phyloP scores from a whole-genome alignment of 257 asterid genomes.

The Sherardia arvensis region DNA sequence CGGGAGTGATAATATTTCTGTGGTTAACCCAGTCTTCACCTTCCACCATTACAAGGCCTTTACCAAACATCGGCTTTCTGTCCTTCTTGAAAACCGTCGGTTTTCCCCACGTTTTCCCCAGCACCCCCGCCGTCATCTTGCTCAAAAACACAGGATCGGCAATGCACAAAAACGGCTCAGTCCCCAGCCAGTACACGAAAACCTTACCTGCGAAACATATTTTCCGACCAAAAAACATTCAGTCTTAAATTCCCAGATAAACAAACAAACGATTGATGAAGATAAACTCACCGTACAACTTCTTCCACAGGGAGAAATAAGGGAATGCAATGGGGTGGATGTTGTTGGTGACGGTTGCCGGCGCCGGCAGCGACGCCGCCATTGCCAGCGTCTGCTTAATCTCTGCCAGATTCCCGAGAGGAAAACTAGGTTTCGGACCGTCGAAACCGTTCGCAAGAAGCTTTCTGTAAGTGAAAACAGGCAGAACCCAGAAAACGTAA shows the following conservation, averaged over 20 bases:
- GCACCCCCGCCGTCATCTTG: constrained; percentile 48
- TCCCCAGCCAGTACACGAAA: constrained; percentile 71
- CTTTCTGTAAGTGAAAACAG: constrained; percentile 31
- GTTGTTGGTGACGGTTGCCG: constrained; percentile 19
- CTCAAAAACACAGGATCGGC: constrained; percentile 75
- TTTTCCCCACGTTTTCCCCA: constrained; percentile 83
- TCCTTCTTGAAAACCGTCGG: constrained; percentile 71
- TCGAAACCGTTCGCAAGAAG: constrained; percentile 62
- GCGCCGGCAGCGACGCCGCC: not conserved
- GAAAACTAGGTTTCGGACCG: constrained; percentile 78
- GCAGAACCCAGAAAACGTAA: constrained; percentile 51
- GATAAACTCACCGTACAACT: constrained; percentile 40
- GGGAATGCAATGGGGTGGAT: constrained; percentile 70
- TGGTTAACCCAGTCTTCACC: constrained; percentile 94
- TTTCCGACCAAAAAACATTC: not conserved
- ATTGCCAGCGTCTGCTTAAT: constrained; percentile 26
- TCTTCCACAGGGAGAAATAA: constrained; percentile 62
- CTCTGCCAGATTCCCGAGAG: constrained; percentile 60
- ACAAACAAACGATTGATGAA: not conserved
- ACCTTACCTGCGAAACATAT: constrained; percentile 65
- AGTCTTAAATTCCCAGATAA: not conserved
- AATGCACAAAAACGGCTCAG: constrained; percentile 76
- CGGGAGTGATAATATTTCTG: constrained; percentile 70
- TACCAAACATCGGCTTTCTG: constrained; percentile 85
- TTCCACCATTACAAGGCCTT: constrained; percentile 76